Evolutionary conservation across 176 grass and related monocot species (phyloP), one percentile per base, ranked within the genome.

Genomic region (Eragrostis nindensis): DNA sequence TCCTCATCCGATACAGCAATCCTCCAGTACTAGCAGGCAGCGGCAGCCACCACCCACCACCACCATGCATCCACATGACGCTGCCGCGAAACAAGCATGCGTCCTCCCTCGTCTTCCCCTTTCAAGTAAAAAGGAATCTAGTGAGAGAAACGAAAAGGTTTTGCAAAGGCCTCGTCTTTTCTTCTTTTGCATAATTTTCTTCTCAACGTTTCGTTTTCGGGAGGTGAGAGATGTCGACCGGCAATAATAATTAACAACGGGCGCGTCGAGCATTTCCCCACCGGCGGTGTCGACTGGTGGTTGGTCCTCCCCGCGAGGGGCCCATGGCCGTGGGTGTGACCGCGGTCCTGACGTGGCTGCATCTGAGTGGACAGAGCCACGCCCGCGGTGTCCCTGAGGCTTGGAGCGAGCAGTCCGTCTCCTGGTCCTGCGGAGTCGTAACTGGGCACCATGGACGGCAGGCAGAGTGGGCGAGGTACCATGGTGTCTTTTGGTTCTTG

Each of bases 91-190:
- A 68, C 52, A 53, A 41, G 44, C 72, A 62, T 44, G 78, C 71
- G 65, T 44, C 71, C 73, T n/a, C n/a, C n/a, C n/a, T 71, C 55
- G 55, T 63, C 79, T 71, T 64, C 62, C 73, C 66, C 79, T 87
- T 87, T 66, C 26, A 18, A 87, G 79, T 62, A 76, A 24, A 64
- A 62, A 39, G 44, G 32, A 63, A 66, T 78, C 30, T 21, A 9
- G 45, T 40, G 24, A 27, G 63, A 44, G 36, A 7, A 54, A 71
- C 50, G 55, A 53, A 78, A 13, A 13, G 17, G 3, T 67, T 66
- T 42, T 66, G 32, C 30, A 66, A 17, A 18, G 45, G 6, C 26
- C 7, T 21, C 24, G 18, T 17, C 72, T 15, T 54, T 41, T 42
- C 38, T 27, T 63, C 25, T 48, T 46, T 70, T 71, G 17, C 64